Percentiles rank a stretch among this genome's conserved stretches.
These are phyloP conservation scores for Eucalyptus erythrocorys DNA, from an alignment of 345 rosid genomes.

Conservation along the genomic window DNA sequence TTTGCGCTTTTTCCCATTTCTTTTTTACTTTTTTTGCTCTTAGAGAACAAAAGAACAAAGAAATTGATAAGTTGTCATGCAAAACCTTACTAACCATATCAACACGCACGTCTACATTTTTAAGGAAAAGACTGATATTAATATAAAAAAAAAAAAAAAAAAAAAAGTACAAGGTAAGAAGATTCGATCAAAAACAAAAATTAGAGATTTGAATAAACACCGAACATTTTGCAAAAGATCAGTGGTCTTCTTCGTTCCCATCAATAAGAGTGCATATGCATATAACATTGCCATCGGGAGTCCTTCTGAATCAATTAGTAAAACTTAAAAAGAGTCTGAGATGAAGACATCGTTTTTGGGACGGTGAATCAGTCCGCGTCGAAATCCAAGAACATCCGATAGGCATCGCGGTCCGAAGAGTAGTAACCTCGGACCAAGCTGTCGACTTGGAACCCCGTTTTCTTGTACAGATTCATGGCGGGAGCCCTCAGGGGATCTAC, in stretches of 20 bases:
- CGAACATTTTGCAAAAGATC: background rate
- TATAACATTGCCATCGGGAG: background rate
- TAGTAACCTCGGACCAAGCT: constrained; percentile 48
- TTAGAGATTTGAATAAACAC: background rate
- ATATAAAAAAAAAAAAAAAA: too few relatives aligned
- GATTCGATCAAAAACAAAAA: background rate
- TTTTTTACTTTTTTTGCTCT: too few relatives aligned
- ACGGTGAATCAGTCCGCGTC: background rate
- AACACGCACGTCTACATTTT: background rate
- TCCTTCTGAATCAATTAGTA: background rate
- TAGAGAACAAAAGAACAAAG: too few relatives aligned
- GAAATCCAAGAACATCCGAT: constrained; percentile 53
- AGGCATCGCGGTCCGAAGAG: constrained; percentile 58
- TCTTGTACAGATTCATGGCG: constrained; percentile 63
- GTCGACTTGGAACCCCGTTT: constrained; percentile 65
- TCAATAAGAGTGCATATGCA: background rate
- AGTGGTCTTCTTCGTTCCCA: background rate
- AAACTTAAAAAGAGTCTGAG: background rate
- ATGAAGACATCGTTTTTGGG: background rate
- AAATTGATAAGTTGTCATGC: too few relatives aligned
- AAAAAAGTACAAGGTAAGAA: background rate
- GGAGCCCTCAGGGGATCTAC: constrained; percentile 63
- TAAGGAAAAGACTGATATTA: background rate
- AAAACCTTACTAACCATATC: background rate
- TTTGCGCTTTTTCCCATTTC: too few relatives aligned